phyloP scores from a whole-genome alignment of 768 basidiomycete genomes.

The Leccinum disarticulatum region DNA sequence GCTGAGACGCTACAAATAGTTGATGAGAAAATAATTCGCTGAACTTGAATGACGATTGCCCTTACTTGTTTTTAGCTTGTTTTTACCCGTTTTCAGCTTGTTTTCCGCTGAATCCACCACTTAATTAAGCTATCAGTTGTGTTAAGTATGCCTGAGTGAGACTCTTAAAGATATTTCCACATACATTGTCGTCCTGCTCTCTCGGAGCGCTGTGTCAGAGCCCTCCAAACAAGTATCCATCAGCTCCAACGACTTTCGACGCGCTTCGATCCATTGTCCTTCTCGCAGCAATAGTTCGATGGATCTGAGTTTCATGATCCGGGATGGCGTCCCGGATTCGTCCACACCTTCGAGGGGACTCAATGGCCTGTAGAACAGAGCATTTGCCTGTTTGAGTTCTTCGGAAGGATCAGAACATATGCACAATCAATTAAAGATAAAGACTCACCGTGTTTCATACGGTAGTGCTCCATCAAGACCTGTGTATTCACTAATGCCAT shows the following conservation, averaged over 20 bases:
- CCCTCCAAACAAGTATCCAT: conserved; percentile 57
- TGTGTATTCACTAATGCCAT: conserved; percentile 64
- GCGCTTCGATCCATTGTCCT: conserved; percentile 48
- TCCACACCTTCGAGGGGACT: conserved; percentile 40
- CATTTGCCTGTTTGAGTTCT: conserved; percentile 63
- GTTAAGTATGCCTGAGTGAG: too few relatives aligned
- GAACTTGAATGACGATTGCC: too few relatives aligned
- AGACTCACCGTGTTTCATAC: conserved; percentile 67
- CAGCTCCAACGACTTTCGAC: conserved; percentile 48
- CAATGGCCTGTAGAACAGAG: conserved; percentile 66
- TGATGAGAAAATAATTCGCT: too few relatives aligned
- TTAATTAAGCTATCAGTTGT: too few relatives aligned
- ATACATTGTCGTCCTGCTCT: too few relatives aligned
- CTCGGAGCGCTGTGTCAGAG: too few relatives aligned
- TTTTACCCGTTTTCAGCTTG: too few relatives aligned
- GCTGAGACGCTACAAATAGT: too few relatives aligned
- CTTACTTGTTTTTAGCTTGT: too few relatives aligned
- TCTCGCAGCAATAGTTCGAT: conserved; percentile 49
- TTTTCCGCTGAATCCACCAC: too few relatives aligned
- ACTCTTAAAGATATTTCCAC: too few relatives aligned
- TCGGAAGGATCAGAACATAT: conserved; percentile 7
- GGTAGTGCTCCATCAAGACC: conserved; percentile 76
- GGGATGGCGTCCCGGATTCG: conserved; percentile 31
- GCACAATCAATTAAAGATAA: background rate
- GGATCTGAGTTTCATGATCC: conserved; percentile 34